These are phyloP conservation scores for Eremomyces bilateralis DNA, from an alignment of 495 filamentous ascomycete genomes.

Conservation along the genomic window DNA sequence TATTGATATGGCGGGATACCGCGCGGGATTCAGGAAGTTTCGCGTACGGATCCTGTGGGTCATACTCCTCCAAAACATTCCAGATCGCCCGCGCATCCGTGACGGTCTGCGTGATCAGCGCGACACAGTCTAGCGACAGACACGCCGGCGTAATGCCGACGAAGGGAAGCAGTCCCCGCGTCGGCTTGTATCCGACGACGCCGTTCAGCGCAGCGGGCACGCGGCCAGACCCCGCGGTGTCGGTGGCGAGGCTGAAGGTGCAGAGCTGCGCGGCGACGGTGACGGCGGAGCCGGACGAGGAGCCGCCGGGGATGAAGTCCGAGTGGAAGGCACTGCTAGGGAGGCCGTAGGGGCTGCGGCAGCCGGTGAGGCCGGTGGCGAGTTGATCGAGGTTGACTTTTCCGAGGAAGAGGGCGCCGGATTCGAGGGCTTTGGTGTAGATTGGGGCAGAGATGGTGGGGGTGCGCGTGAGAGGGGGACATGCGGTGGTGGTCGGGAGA, in stretches of 20 bases:
- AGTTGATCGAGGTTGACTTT: conserved; percentile 51
- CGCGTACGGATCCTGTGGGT: conserved; percentile 32
- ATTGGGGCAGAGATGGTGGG: conserved; percentile 21
- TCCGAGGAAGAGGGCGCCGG: conserved; percentile 39
- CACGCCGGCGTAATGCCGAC: conserved; percentile 38
- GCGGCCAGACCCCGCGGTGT: conserved; percentile 44
- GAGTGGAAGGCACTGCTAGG: conserved; percentile 28
- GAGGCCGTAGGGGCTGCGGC: conserved; percentile 39
- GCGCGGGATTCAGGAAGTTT: conserved; percentile 21
- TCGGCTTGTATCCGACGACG: conserved; percentile 46
- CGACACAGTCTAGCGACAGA: conserved; percentile 37
- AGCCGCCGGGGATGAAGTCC: conserved; percentile 40
- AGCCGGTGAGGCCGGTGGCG: conserved; percentile 34
- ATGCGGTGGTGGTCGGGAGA: conserved; percentile 36
- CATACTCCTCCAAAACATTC: conserved; percentile 30
- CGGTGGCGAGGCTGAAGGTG: conserved; percentile 41
- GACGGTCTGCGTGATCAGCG: conserved; percentile 30
- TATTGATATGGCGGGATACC: conserved; percentile 27
- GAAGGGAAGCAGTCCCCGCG: conserved; percentile 36
- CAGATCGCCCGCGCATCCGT: conserved; percentile 32
- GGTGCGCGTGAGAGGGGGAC: conserved; percentile 28
- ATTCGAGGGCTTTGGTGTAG: conserved; percentile 18
- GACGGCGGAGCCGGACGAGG: conserved; percentile 36
- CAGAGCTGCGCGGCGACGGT: conserved; percentile 33
- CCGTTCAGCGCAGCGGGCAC: conserved; percentile 42